phyloP scores from a whole-genome alignment of 1,284 basidiomycete genomes.

The Microstroma glucosiphilum region DNA sequence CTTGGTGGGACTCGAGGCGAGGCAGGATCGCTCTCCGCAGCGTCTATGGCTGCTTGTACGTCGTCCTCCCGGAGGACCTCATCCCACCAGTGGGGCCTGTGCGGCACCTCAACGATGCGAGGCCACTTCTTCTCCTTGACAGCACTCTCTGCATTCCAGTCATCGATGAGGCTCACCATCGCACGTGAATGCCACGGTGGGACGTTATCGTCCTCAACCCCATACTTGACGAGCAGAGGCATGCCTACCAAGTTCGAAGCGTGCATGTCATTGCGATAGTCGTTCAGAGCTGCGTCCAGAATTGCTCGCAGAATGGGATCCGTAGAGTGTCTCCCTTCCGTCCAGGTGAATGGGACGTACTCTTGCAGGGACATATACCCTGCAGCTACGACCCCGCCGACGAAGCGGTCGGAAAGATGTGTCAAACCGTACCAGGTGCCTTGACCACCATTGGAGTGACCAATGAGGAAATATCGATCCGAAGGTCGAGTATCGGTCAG shows the following conservation, averaged over 20 bases:
- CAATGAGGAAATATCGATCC: conserved; percentile 58
- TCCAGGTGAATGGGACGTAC: conserved; percentile 69
- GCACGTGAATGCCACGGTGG: conserved; percentile 72
- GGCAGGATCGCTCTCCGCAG: conserved; percentile 3
- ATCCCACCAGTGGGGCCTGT: conserved; percentile 65
- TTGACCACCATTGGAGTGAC: conserved; percentile 89
- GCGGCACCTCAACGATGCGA: conserved; percentile 58
- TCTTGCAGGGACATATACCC: conserved; percentile 59
- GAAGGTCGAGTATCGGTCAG: not conserved
- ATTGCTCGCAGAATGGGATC: conserved; percentile 69
- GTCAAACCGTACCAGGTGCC: conserved; percentile 74
- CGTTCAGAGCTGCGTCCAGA: conserved; percentile 65
- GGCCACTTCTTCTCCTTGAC: conserved; percentile 52
- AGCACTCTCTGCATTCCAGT: conserved; percentile 55
- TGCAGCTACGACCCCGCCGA: conserved; percentile 52
- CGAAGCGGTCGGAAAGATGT: conserved; percentile 68
- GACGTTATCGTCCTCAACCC: conserved; percentile 68
- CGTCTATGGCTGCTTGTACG: conserved; percentile 55
- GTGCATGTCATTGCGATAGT: conserved; percentile 80
- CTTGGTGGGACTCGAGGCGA: conserved; percentile 11
- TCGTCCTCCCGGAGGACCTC: conserved; percentile 58
- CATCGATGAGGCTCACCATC: conserved; percentile 58
- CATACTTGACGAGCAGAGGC: conserved; percentile 70
- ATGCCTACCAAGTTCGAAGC: conserved; percentile 65
- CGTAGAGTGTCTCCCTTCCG: conserved; percentile 61